phyloP scores from a whole-genome alignment of 176 grass and related monocot genomes.

The Oryza meridionalis region DNA sequence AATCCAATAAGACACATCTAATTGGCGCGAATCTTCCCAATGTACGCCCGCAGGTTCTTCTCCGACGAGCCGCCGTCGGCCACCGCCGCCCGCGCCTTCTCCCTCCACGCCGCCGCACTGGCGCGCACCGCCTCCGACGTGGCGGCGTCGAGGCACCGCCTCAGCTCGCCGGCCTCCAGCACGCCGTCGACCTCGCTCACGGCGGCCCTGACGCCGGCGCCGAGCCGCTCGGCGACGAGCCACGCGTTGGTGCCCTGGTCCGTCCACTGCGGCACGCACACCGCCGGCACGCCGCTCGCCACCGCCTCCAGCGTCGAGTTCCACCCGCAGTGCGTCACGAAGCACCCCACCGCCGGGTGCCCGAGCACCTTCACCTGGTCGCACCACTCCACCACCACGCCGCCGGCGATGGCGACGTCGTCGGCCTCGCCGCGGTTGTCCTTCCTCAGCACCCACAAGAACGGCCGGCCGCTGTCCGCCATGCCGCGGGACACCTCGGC shows the following conservation, averaged over 20 bases:
- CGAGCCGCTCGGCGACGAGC: conserved; percentile 64
- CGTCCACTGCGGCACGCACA: conserved; percentile 61
- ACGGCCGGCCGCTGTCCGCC: conserved; percentile 49
- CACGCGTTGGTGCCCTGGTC: conserved; percentile 71
- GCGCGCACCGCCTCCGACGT: conserved; percentile 51
- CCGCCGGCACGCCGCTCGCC: conserved; percentile 53
- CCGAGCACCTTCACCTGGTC: conserved; percentile 64
- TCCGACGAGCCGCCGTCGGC: conserved; percentile 51
- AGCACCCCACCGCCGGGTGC: conserved; percentile 71
- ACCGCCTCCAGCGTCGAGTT: conserved; percentile 70
- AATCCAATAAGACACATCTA: conserved; percentile 7
- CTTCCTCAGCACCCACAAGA: conserved; percentile 73
- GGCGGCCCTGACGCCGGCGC: conserved; percentile 56
- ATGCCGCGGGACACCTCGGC: conserved; percentile 54
- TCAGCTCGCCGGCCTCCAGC: conserved; percentile 60
- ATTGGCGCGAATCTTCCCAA: conserved; percentile 27
- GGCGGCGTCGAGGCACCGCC: conserved; percentile 49
- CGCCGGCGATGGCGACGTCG: background rate
- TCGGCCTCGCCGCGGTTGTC: conserved; percentile 48
- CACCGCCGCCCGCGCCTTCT: conserved; percentile 45
- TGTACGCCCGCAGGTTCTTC: conserved; percentile 56
- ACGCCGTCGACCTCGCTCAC: conserved; percentile 48
- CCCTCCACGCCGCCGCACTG: conserved; percentile 58
- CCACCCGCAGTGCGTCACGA: conserved; percentile 85
- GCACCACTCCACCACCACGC: conserved; percentile 83